A percentile compares a stretch with the other conserved stretches of the same genome.
phyloP scores from a whole-genome alignment of 306 rosid genomes.

The Vachellia collinsii region DNA sequence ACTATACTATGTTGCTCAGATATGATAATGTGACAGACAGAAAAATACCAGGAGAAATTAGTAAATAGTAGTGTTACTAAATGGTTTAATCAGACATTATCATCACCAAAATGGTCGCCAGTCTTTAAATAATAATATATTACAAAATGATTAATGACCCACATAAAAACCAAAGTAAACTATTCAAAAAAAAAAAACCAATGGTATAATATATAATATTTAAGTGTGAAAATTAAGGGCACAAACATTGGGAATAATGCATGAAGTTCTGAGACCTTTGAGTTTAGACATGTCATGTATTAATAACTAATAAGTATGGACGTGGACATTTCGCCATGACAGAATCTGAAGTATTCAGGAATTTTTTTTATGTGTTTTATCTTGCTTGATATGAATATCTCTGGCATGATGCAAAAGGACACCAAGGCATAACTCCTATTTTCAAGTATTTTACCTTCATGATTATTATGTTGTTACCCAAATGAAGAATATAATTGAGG shows the following conservation, averaged over 20 bases:
- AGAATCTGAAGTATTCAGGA: constrained; percentile 5
- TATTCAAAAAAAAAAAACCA: not conserved
- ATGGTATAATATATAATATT: not conserved
- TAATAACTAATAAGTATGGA: not conserved
- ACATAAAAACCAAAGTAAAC: not conserved
- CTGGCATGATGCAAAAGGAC: too few relatives aligned
- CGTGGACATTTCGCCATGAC: not conserved
- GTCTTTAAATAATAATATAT: not conserved
- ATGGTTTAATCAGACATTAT: not conserved
- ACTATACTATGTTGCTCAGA: not conserved
- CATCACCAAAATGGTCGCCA: not conserved
- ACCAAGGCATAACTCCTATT: not conserved
- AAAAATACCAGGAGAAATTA: not conserved
- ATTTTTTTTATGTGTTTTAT: not conserved
- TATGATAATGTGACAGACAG: not conserved
- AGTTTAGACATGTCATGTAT: not conserved
- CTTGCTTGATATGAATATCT: not conserved
- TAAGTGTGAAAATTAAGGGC: not conserved
- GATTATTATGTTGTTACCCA: not conserved
- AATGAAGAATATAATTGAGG: constrained; percentile 12
- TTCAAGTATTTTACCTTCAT: not conserved
- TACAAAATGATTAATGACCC: constrained; percentile 1
- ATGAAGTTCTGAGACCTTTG: constrained; percentile 1
- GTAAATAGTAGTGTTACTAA: not conserved
- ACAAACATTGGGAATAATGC: constrained; percentile 13